Conservation (phyloP, 805 yeast genomes). For the Yamadazyma akitaensis region DNA sequence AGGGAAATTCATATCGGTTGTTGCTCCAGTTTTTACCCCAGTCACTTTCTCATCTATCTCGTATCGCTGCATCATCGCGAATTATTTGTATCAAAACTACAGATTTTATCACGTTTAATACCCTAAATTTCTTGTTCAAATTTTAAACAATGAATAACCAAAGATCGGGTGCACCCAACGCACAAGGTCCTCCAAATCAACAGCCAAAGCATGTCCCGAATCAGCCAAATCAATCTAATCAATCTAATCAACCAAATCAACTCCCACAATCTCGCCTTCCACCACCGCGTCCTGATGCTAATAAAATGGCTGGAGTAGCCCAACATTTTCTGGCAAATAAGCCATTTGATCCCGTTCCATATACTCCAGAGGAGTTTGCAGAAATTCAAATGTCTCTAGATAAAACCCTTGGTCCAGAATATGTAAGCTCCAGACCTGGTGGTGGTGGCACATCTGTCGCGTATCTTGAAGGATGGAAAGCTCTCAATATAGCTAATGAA, state of each 20-base stretch:
- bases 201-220: neutral
- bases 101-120: neutral
- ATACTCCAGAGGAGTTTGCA: constrained; percentile 30
- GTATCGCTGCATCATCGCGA: neutral
- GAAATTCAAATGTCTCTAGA: constrained; percentile 32
- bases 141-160: neutral
- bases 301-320: constrained; percentile 8
- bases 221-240: neutral
- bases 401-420: constrained; percentile 67
- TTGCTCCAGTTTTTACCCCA: neutral
- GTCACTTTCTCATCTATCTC: neutral
- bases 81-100: neutral
- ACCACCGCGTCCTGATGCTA: constrained; percentile 5
- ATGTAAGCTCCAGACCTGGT: constrained; percentile 70
- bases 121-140: no score
- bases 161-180: neutral
- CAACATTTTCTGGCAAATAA: constrained; percentile 6
- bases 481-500: constrained; percentile 73
- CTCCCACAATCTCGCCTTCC: constrained; percentile 1
- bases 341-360: constrained; percentile 20
- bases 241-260: neutral
- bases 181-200: neutral
- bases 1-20: neutral
- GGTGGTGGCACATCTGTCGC: constrained; percentile 68
- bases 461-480: constrained; percentile 83